Evolutionary conservation across 768 basidiomycete genomes (phyloP).

Genomic region (Piloderma croceum): DNA sequence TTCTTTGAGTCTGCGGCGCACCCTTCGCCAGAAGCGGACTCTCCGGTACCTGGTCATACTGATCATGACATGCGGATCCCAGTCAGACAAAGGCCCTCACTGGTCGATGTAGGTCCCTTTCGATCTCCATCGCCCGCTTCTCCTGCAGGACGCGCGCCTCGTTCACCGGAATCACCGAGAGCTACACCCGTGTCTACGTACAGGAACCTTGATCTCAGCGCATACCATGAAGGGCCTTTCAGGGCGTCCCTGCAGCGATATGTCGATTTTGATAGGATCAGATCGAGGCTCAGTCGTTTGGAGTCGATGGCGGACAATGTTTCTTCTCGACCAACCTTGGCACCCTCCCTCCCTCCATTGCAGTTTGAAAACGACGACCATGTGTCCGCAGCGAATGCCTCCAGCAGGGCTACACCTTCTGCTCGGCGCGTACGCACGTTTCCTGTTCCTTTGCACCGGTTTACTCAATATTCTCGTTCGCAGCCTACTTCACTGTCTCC

Average conservation of each 20-base stretch:
- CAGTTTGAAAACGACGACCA: neutral
- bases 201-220: slow-evolving; percentile 27
- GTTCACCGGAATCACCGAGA: slow-evolving; percentile 2
- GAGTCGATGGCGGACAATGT: slow-evolving; percentile 36
- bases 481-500: too few species aligned
- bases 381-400: neutral
- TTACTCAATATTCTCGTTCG: too few species aligned
- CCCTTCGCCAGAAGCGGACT: too few species aligned
- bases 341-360: neutral
- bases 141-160: too few species aligned
- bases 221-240: slow-evolving; percentile 43
- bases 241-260: slow-evolving; percentile 40
- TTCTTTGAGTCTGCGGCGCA: too few species aligned
- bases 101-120: too few species aligned
- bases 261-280: slow-evolving; percentile 11
- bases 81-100: too few species aligned
- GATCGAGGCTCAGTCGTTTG: slow-evolving; percentile 18
- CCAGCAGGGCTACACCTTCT: neutral
- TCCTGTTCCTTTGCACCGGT: neutral
- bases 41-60: too few species aligned
- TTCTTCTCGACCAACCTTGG: slow-evolving; percentile 3
- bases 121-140: too few species aligned
- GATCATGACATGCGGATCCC: too few species aligned
- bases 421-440: neutral
- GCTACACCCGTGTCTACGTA: slow-evolving; percentile 5